These are phyloP conservation scores for Thalassiosira ordinaria DNA, from an alignment of 352 stramenopile species.

Conservation along the genomic window DNA sequence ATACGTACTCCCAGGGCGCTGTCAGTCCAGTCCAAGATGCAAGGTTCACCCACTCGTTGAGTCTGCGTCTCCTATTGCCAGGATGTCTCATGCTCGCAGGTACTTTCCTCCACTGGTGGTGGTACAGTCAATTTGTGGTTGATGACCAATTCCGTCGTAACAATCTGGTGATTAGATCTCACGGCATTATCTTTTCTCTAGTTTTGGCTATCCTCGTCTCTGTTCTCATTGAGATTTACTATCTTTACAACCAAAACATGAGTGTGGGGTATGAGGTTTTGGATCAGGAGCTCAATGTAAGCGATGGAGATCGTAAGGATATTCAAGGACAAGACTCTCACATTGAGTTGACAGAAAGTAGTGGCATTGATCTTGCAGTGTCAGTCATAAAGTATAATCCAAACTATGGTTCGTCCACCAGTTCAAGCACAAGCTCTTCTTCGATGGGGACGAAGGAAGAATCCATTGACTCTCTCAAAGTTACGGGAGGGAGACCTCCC, in stretches of 20 bases:
- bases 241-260: neutral
- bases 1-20: neutral
- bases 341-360: neutral
- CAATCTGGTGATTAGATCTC: conserved; percentile 11
- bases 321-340: neutral
- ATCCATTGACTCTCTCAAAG: neutral
- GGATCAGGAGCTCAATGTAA: neutral
- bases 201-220: neutral
- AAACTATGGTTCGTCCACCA: neutral
- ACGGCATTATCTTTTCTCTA: neutral
- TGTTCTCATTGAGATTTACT: neutral
- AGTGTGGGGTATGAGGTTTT: neutral
- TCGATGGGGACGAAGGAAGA: neutral
- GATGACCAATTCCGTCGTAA: conserved; percentile 9
- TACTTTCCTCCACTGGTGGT: conserved; percentile 28
- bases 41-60: neutral
- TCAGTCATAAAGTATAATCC: too few relatives aligned
- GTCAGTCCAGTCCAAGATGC: neutral
- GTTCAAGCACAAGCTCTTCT: neutral
- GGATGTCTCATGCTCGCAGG: conserved; percentile 11
- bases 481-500: neutral
- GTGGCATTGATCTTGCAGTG: conserved; percentile 1
- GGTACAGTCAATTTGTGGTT: conserved; percentile 16
- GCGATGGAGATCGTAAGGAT: neutral
- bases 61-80: conserved; percentile 8